Evolutionary conservation across 768 basidiomycete species (phyloP).

Genomic region (Rhodotorula babjevae): DNA sequence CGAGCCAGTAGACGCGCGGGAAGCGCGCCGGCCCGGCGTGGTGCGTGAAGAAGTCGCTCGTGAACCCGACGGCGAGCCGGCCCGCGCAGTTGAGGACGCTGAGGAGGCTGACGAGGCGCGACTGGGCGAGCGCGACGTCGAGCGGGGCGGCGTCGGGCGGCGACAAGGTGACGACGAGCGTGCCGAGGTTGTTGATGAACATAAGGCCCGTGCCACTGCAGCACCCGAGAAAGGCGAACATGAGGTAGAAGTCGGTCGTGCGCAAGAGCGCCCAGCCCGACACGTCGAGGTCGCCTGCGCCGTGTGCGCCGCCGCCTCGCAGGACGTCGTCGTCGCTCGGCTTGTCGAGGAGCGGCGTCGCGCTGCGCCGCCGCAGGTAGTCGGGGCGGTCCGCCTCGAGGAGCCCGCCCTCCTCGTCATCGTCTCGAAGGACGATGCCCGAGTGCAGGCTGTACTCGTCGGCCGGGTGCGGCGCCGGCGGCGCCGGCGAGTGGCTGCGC

Average conservation of each 20-base stretch:
- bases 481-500: slow-evolving; percentile 1
- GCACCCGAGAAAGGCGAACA: slow-evolving; percentile 12
- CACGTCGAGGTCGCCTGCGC: slow-evolving; percentile 16
- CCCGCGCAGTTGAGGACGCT: slow-evolving; percentile 34
- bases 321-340: background rate
- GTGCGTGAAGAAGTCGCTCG: slow-evolving; percentile 20
- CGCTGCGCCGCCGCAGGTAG: background rate
- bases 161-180: slow-evolving; percentile 22
- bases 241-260: slow-evolving; percentile 4
- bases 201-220: slow-evolving; percentile 24
- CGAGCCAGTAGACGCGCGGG: slow-evolving; percentile 35
- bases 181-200: slow-evolving; percentile 39
- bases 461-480: background rate
- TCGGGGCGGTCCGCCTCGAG: background rate
- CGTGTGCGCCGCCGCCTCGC: slow-evolving; percentile 1
- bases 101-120: slow-evolving; percentile 33
- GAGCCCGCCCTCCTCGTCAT: background rate
- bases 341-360: slow-evolving; percentile 8
- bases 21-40: slow-evolving; percentile 9
- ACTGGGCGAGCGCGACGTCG: slow-evolving; percentile 13
- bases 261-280: slow-evolving; percentile 13
- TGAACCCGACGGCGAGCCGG: slow-evolving; percentile 17
- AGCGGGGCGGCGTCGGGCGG: background rate
- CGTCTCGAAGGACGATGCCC: background rate
- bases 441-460: slow-evolving; percentile 12